A percentile compares a stretch with the other conserved stretches of the same genome.
phyloP scores from a whole-genome alignment of 2,329 filamentous ascomycete genomes.

The Paraphaeosphaeria minitans region DNA sequence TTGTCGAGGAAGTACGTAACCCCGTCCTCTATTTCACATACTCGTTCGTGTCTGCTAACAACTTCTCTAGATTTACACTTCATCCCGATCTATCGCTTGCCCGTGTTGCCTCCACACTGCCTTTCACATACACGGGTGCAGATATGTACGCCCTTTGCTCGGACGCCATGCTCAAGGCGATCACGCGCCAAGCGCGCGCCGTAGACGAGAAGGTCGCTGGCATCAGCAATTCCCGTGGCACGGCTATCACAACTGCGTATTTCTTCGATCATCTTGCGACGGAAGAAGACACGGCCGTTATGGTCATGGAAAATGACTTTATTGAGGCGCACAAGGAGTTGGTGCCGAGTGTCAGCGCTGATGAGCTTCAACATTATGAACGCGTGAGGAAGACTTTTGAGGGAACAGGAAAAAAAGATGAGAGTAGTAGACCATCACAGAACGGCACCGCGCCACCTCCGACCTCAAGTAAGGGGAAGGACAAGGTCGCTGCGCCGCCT shows the following conservation, averaged over 20 bases:
- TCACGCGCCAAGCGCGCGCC: conserved; percentile 82
- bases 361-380: conserved; percentile 91
- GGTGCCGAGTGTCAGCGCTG: conserved; percentile 89
- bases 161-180: conserved; percentile 98
- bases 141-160: conserved; percentile 97
- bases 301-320: conserved; percentile 90
- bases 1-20: conserved; percentile 85
- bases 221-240: conserved; percentile 60
- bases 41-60: conserved; percentile 6
- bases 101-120: conserved; percentile 75
- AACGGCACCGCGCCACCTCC: neutral
- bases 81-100: conserved; percentile 77
- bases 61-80: conserved; percentile 72
- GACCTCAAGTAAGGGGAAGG: conserved; percentile 31
- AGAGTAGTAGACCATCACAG: conserved; percentile 41
- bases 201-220: conserved; percentile 83
- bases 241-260: conserved; percentile 79
- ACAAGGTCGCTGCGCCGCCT: conserved; percentile 28
- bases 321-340: conserved; percentile 79
- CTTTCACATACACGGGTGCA: conserved; percentile 96
- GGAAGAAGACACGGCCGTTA: conserved; percentile 80
- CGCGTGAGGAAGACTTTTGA: conserved; percentile 83
- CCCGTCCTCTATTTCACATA: neutral
- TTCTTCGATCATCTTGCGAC: conserved; percentile 94
- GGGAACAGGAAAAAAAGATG: conserved; percentile 57